These are phyloP conservation scores for Colletotrichum orchidophilum DNA, from an alignment of 2,329 filamentous ascomycete species.

Conservation along the genomic window DNA sequence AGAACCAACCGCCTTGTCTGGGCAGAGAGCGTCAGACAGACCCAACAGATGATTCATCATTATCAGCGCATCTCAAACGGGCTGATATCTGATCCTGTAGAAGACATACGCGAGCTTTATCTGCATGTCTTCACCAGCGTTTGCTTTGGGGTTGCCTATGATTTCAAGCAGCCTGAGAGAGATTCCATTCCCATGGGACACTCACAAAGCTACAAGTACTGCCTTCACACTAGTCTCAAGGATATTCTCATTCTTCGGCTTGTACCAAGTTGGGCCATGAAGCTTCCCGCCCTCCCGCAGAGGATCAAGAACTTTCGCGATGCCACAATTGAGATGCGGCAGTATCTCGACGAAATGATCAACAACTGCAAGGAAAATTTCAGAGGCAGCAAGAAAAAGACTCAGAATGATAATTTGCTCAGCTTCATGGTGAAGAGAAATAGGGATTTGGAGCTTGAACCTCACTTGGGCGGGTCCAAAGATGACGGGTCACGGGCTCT, in stretches of 20 bases:
- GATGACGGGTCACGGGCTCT: background rate
- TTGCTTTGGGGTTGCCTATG: background rate
- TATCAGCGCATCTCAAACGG: background rate
- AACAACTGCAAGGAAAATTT: background rate
- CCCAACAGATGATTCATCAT: background rate
- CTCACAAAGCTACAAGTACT: background rate
- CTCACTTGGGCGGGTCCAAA: background rate
- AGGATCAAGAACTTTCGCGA: background rate
- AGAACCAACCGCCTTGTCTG: background rate
- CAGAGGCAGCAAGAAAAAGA: background rate
- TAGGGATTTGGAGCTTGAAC: background rate
- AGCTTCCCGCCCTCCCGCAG: background rate
- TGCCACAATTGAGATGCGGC: background rate
- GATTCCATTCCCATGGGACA: background rate
- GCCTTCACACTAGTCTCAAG: background rate
- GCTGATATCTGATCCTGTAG: background rate
- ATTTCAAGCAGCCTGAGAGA: background rate
- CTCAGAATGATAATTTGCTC: background rate
- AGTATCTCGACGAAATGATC: conserved; percentile 3
- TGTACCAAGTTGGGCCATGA: background rate
- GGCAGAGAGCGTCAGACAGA: background rate
- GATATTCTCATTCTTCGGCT: background rate
- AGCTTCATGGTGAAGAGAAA: background rate
- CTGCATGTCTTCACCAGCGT: background rate
- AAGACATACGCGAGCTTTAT: background rate